Conservation (phyloP, 768 basidiomycete species). For the Phaffia australis region DNA sequence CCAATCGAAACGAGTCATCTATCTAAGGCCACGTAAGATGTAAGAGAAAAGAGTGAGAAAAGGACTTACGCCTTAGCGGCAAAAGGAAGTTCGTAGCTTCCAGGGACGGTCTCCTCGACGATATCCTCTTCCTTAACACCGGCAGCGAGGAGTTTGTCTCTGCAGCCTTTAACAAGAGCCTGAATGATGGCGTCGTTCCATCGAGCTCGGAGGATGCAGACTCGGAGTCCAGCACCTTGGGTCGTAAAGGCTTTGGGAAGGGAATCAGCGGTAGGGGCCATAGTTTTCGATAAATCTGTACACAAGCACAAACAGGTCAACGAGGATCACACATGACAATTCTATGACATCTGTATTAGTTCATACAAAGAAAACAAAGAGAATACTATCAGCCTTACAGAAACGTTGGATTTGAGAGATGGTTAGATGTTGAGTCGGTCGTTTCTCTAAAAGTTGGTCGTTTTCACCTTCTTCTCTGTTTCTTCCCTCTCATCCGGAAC, state of each 20-base stretch:
- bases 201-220: constrained; percentile 27
- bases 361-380: too few relatives aligned
- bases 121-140: constrained; percentile 89
- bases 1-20: not conserved
- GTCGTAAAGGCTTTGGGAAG: constrained; percentile 19
- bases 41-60: not conserved
- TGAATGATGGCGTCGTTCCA: constrained; percentile 89
- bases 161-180: constrained; percentile 66
- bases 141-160: constrained; percentile 64
- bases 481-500: too few relatives aligned
- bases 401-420: too few relatives aligned
- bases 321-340: too few relatives aligned
- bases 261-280: constrained; percentile 24
- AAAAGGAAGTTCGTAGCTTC: constrained; percentile 85
- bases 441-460: too few relatives aligned
- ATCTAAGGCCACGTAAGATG: not conserved
- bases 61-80: constrained; percentile 63
- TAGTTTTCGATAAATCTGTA: not conserved
- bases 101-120: constrained; percentile 80
- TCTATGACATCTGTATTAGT: too few relatives aligned
- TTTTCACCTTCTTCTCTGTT: too few relatives aligned
- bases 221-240: constrained; percentile 24
- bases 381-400: too few relatives aligned
- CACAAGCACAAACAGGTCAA: too few relatives aligned
- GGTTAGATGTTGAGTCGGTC: too few relatives aligned